Evolutionary conservation across 805 yeast genomes (phyloP).

Genomic region (Starmerella etchellsii): DNA sequence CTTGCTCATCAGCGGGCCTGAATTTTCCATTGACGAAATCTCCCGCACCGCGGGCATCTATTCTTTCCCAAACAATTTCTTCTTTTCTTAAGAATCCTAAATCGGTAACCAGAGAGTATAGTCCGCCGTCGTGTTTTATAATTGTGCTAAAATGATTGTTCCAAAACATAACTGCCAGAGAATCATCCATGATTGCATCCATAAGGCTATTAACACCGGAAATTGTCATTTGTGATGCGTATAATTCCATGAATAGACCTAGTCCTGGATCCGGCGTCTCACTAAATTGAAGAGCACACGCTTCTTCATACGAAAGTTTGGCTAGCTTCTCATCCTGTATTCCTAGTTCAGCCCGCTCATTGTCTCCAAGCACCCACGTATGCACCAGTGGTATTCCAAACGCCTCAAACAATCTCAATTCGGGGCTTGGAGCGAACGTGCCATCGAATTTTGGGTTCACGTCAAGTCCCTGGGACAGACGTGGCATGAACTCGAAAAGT

Average conservation of each 20-base stretch:
- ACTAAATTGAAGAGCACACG: conserved; percentile 48
- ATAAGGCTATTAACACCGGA: conserved; percentile 45
- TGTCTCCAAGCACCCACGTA: conserved; percentile 50
- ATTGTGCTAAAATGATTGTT: conserved; percentile 81
- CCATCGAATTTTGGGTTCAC: conserved; percentile 63
- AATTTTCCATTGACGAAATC: conserved; percentile 56
- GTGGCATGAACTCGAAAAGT: conserved; percentile 46
- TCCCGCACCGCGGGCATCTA: conserved; percentile 64
- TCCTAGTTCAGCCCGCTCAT: conserved; percentile 28
- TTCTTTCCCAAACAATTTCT: conserved; percentile 70
- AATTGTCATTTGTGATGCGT: conserved; percentile 65
- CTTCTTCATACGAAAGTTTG: conserved; percentile 33
- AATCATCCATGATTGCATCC: conserved; percentile 36
- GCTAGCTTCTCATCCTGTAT: conserved; percentile 19
- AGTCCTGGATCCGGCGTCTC: conserved; percentile 34
- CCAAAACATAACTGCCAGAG: conserved; percentile 63
- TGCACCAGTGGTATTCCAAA: conserved; percentile 57
- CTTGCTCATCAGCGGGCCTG: conserved; percentile 27
- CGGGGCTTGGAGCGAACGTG: conserved; percentile 40
- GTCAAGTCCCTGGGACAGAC: conserved; percentile 53
- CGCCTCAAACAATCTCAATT: conserved; percentile 42
- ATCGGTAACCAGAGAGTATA: conserved; percentile 66
- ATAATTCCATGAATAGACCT: conserved; percentile 41
- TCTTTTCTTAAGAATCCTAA: conserved; percentile 39
- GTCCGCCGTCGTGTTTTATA: conserved; percentile 31